These are phyloP conservation scores for Scleroderma bovista DNA, from an alignment of 768 basidiomycete species.

Conservation along the genomic window DNA sequence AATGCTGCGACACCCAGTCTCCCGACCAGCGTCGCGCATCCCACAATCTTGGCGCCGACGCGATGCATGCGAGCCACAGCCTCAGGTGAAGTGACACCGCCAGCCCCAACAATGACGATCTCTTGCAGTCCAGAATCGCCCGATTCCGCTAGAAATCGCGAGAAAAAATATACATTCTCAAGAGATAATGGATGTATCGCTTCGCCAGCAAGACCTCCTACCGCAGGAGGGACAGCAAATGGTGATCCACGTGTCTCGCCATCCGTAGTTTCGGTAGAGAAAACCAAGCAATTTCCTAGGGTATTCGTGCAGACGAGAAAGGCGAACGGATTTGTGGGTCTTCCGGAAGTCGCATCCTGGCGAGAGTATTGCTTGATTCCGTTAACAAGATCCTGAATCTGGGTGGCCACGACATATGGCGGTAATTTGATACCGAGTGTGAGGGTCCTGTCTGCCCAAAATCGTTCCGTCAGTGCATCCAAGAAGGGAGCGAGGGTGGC, in stretches of 20 bases:
- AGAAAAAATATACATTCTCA: slow-evolving; percentile 69
- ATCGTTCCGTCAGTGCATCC: slow-evolving; percentile 44
- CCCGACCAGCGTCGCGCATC: slow-evolving; percentile 52
- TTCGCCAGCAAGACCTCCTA: slow-evolving; percentile 77
- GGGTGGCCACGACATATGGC: slow-evolving; percentile 60
- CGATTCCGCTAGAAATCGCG: slow-evolving; percentile 42
- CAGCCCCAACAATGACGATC: slow-evolving; percentile 72
- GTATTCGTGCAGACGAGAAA: slow-evolving; percentile 83
- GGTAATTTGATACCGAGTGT: slow-evolving; percentile 76
- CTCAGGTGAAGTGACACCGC: slow-evolving; percentile 63
- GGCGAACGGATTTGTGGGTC: slow-evolving; percentile 45
- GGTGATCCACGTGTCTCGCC: slow-evolving; percentile 8
- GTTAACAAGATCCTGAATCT: slow-evolving; percentile 52
- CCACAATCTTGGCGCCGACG: slow-evolving; percentile 72
- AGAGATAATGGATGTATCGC: slow-evolving; percentile 69
- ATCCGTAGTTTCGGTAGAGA: slow-evolving; percentile 45
- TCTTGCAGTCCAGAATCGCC: slow-evolving; percentile 36
- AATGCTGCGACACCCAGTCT: slow-evolving; percentile 51
- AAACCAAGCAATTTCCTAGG: slow-evolving; percentile 63
- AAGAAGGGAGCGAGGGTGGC: slow-evolving; percentile 49
- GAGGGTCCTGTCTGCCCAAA: slow-evolving; percentile 45
- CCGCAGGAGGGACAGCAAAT: slow-evolving; percentile 58
- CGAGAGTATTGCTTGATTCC: slow-evolving; percentile 38
- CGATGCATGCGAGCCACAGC: slow-evolving; percentile 63
- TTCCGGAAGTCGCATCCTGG: slow-evolving; percentile 4